A percentile compares a stretch with the other conserved stretches of the same genome.
phyloP scores from a whole-genome alignment of 176 grass and related monocot genomes.

The Musa troglodytarum region DNA sequence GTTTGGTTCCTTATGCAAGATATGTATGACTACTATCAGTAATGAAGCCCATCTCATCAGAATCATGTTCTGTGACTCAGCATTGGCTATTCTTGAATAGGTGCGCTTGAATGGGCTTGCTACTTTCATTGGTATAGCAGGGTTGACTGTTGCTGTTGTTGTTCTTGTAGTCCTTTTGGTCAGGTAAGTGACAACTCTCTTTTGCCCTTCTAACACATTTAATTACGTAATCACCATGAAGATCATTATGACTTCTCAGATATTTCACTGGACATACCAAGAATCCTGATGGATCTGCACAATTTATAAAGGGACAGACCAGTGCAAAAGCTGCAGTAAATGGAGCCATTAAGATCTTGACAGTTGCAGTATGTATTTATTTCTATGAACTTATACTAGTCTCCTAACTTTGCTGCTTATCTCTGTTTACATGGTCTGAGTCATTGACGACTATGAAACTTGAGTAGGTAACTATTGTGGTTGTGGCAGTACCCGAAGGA shows the following conservation, averaged over 20 bases:
- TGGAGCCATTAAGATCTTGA: constrained; percentile 81
- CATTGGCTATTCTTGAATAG: constrained; percentile 21
- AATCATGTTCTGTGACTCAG: not conserved
- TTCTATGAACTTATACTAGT: constrained; percentile 3
- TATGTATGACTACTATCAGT: not conserved
- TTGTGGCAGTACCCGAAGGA: constrained; percentile 92
- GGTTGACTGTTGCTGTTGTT: constrained; percentile 60
- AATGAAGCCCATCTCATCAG: not conserved
- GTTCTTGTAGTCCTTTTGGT: constrained; percentile 78
- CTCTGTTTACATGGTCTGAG: not conserved
- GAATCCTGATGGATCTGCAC: constrained; percentile 64
- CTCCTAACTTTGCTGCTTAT: constrained; percentile 16
- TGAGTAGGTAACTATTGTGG: constrained; percentile 83
- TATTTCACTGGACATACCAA: constrained; percentile 74
- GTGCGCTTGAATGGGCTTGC: constrained; percentile 92
- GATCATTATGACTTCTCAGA: constrained; percentile 41
- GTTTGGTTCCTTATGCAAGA: constrained; percentile 26
- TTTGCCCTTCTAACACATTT: not conserved
- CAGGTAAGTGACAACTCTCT: constrained; percentile 36
- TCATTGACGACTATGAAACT: not conserved
- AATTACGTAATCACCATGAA: not conserved
- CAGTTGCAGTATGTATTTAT: constrained; percentile 63
- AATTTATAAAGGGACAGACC: constrained; percentile 89
- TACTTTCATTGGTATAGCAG: constrained; percentile 86
- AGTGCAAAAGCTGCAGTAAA: constrained; percentile 41